phyloP scores from a whole-genome alignment of 1,284 basidiomycete species.

The Pisolithus thermaeus region DNA sequence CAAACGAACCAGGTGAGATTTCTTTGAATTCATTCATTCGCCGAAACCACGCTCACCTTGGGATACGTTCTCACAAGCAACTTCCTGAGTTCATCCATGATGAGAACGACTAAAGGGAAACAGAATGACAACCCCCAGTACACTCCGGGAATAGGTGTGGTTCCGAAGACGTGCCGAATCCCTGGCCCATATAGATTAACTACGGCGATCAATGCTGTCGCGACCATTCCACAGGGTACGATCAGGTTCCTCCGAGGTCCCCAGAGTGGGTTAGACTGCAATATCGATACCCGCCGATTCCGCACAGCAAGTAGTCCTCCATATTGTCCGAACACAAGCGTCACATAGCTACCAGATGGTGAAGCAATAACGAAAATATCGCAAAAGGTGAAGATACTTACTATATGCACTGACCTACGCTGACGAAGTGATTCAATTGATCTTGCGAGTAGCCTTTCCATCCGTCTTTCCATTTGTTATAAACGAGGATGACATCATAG shows the following conservation, averaged over 20 bases:
- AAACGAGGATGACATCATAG: conserved; percentile 37
- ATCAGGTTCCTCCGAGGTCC: conserved; percentile 33
- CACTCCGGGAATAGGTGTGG: conserved; percentile 35
- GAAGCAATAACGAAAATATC: neutral
- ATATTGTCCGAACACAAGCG: conserved; percentile 34
- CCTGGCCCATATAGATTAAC: conserved; percentile 38
- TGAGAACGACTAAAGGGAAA: conserved; percentile 33
- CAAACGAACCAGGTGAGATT: too few species aligned
- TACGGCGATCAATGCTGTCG: conserved; percentile 33
- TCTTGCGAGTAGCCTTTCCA: conserved; percentile 25
- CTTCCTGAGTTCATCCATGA: conserved; percentile 36
- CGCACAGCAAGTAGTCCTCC: conserved; percentile 31
- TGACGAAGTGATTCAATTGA: conserved; percentile 29
- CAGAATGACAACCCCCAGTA: conserved; percentile 40
- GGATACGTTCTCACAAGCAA: conserved; percentile 36
- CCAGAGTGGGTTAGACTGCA: conserved; percentile 35
- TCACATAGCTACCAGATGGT: conserved; percentile 32
- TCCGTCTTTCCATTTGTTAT: conserved; percentile 31
- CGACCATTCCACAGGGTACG: conserved; percentile 32
- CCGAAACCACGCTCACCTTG: conserved; percentile 21
- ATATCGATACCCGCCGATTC: conserved; percentile 30
- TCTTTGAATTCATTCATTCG: too few species aligned
- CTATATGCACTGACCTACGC: conserved; percentile 39
- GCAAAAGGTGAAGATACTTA: conserved; percentile 26
- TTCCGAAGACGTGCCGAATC: conserved; percentile 33